phyloP scores from a whole-genome alignment of 306 rosid genomes.

The Medicago ruthenica region DNA sequence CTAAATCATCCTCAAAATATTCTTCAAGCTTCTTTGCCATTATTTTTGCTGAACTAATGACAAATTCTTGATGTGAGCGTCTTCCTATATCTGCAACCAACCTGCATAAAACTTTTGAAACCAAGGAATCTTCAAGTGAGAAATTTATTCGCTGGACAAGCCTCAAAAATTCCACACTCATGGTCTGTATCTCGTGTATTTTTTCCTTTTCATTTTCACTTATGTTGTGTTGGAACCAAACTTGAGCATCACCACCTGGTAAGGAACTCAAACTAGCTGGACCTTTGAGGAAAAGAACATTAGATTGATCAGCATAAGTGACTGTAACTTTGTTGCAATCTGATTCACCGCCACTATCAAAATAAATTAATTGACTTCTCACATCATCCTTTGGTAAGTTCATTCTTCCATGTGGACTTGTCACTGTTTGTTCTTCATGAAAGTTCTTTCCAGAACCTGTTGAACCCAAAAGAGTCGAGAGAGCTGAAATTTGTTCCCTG shows the following conservation, averaged over 20 bases:
- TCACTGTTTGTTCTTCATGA: constrained; percentile 24
- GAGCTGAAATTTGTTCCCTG: constrained; percentile 51
- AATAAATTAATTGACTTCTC: constrained; percentile 29
- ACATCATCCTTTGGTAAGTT: constrained; percentile 36
- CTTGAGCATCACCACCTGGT: constrained; percentile 27
- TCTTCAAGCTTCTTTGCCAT: constrained; percentile 60
- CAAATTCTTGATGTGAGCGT: constrained; percentile 47
- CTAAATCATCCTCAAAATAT: constrained; percentile 51
- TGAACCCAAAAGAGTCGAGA: constrained; percentile 48
- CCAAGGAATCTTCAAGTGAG: constrained; percentile 52
- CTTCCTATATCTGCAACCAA: constrained; percentile 51
- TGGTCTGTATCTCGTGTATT: constrained; percentile 41
- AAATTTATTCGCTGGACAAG: constrained; percentile 54
- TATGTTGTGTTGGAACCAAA: constrained; percentile 37
- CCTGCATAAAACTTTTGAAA: constrained; percentile 52
- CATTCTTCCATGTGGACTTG: constrained; percentile 34
- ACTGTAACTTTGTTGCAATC: constrained; percentile 39
- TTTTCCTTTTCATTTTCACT: constrained; percentile 52
- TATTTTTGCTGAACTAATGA: constrained; percentile 52
- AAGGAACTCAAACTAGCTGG: constrained; percentile 42
- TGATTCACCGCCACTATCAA: constrained; percentile 32
- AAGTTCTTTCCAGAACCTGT: constrained; percentile 41
- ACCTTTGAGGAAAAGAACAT: constrained; percentile 33
- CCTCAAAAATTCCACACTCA: constrained; percentile 57
- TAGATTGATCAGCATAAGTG: constrained; percentile 45